phyloP scores from a whole-genome alignment of 2,329 filamentous ascomycete genomes.

The Cercospora janseana region DNA sequence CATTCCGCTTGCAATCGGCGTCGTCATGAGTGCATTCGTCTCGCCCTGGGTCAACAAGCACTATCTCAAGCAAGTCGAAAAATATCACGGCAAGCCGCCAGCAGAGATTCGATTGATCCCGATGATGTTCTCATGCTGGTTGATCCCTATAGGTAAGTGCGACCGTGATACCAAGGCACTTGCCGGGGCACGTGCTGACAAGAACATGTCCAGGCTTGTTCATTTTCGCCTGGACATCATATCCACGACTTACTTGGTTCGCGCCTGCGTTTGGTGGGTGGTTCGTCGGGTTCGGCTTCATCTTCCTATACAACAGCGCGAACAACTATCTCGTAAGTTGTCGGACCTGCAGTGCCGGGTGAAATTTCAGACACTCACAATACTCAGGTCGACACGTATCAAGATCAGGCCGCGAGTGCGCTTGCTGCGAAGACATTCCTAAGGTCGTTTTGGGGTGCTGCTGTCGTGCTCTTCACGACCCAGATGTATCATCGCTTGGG shows the following conservation, averaged over 20 bases:
- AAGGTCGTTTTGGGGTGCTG: slow-evolving; percentile 23
- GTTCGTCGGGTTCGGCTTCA: slow-evolving; percentile 37
- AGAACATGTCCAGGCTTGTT: slow-evolving; percentile 61
- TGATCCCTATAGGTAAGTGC: slow-evolving; percentile 54
- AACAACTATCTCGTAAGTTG: slow-evolving; percentile 45
- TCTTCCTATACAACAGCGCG: slow-evolving; percentile 36
- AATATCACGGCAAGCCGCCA: slow-evolving; percentile 69
- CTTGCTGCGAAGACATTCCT: slow-evolving; percentile 39
- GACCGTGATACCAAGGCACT: background rate
- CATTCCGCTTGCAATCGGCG: slow-evolving; percentile 34
- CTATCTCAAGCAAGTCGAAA: slow-evolving; percentile 64
- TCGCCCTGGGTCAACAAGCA: slow-evolving; percentile 72
- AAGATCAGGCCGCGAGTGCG: slow-evolving; percentile 62
- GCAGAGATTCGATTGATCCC: slow-evolving; percentile 76
- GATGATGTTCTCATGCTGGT: slow-evolving; percentile 57
- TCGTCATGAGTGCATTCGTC: slow-evolving; percentile 31
- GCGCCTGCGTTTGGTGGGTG: slow-evolving; percentile 53
- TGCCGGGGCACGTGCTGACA: no score
- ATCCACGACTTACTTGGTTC: slow-evolving; percentile 63
- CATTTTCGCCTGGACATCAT: slow-evolving; percentile 69
- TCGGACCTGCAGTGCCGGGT: background rate
- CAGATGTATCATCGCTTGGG: slow-evolving; percentile 45
- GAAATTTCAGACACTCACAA: background rate
- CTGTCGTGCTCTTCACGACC: slow-evolving; percentile 33
- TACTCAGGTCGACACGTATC: slow-evolving; percentile 59